These are phyloP conservation scores for Penicillium canariense DNA, from an alignment of 495 filamentous ascomycete species.

Conservation along the genomic window DNA sequence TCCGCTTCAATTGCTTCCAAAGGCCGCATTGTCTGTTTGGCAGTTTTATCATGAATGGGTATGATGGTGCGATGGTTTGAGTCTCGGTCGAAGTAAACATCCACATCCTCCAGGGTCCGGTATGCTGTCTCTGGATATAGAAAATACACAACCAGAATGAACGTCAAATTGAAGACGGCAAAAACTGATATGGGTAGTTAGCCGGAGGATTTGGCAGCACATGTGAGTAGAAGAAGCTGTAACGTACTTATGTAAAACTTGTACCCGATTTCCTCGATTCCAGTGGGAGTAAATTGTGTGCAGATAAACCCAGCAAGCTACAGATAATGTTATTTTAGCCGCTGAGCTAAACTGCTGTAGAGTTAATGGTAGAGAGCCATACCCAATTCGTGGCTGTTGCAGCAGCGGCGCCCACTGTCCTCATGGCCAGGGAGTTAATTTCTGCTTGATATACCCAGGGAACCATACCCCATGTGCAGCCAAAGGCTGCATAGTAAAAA, in stretches of 20 bases:
- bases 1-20: constrained; percentile 18
- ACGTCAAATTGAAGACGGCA: not conserved
- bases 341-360: no score
- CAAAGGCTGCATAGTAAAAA: not conserved
- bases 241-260: not conserved
- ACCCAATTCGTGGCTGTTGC: not conserved
- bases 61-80: constrained; percentile 29
- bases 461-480: not conserved
- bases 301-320: not conserved
- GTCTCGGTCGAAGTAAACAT: constrained; percentile 34
- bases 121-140: not conserved
- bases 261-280: not conserved
- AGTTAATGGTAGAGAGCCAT: no score
- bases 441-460: not conserved
- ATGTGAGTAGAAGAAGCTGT: not conserved
- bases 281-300: not conserved
- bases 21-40: constrained; percentile 11
- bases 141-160: not conserved
- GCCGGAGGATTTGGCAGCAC: no score
- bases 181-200: no score
- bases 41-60: constrained; percentile 30
- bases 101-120: not conserved
- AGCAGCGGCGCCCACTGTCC: not conserved
- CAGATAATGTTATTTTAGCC: no score
- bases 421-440: not conserved